Base-by-base conservation (phyloP, 2,329 filamentous ascomycete genomes). In the Fusarium virguliforme region DNA sequence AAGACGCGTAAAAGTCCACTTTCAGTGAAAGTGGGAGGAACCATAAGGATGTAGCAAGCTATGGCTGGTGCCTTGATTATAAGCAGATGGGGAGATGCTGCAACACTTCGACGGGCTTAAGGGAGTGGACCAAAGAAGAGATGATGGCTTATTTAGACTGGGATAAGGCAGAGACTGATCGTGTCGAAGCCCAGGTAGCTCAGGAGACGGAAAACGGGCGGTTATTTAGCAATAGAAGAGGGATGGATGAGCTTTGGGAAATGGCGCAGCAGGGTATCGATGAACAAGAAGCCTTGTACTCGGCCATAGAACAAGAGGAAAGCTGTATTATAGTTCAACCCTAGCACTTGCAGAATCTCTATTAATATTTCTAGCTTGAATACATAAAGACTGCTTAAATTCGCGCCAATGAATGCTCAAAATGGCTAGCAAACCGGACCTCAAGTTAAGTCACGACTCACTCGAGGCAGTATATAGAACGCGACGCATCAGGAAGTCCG, bases 101-200 rank as follows among this genome's bases (percentile, higher is more conserved):
- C n/a, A 55, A 0, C 0, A 55, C 30, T 15, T 56, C 38, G 13
- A 43, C 18, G 8, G 55, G 62, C 8, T 32, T 38, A 22, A 60
- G 57, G 15, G 62, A 65, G 28, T 60, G 26, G 62, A 65, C 41
- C 24, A 62, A 62, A 46, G 57, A 65, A 51, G n/a, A n/a, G n/a
- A 65, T 65, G 24, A 58, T 65, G 57, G 58, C 58, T 40, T 61
- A 58, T 26, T 22, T 48, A 51, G 63, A 58, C 22, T 65, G 43
- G 51, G 32, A 30, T 8, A 65, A 65, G 41, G 50, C 41, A 51
- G 57, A 65, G 22, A 7, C 12, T 48, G 28, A 61, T 51, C 28
- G 43, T 13, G 37, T 62, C 12, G 57, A 65, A 51, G 63, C 43
- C 37, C 28, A 32, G 24, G 41, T 65, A 60, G 57, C 28, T 22